A percentile compares a stretch with the other conserved stretches of the same genome.
Evolutionary conservation across 352 stramenopile genomes (phyloP).

Genomic region (Phytophthora sp.): DNA sequence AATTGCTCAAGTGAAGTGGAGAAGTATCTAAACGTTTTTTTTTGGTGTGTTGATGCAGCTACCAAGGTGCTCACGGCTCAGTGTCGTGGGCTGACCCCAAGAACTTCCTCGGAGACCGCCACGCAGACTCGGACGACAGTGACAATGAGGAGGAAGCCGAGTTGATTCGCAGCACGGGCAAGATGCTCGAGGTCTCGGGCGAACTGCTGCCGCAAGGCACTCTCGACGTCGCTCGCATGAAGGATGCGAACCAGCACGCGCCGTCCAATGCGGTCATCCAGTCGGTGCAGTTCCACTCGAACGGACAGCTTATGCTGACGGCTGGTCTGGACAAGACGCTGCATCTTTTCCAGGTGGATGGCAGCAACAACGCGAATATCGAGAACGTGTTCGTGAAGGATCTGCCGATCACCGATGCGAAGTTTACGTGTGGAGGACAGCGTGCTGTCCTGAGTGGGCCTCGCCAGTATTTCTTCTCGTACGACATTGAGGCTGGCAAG

Average conservation of each 20-base stretch:
- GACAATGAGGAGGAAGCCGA: conserved; percentile 69
- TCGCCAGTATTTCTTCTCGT: conserved; percentile 96
- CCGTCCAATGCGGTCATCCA: conserved; percentile 87
- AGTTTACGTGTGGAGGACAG: conserved; percentile 81
- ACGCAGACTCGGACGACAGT: conserved; percentile 44
- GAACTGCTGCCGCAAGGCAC: conserved; percentile 65
- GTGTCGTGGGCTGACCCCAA: conserved; percentile 78
- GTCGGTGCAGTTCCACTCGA: conserved; percentile 90
- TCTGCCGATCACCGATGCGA: conserved; percentile 86
- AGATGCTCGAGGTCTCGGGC: conserved; percentile 57
- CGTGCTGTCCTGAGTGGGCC: conserved; percentile 93
- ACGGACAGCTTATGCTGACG: conserved; percentile 88
- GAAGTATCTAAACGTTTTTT: neutral
- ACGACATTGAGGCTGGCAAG: conserved; percentile 94
- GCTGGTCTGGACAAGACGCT: conserved; percentile 94
- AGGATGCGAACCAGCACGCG: conserved; percentile 92
- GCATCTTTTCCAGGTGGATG: conserved; percentile 93
- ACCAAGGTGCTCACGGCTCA: conserved; percentile 57
- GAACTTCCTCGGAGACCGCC: conserved; percentile 58
- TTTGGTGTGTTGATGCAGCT: conserved; percentile 36
- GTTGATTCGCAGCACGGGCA: conserved; percentile 58
- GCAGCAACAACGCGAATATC: conserved; percentile 86
- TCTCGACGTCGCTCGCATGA: conserved; percentile 80
- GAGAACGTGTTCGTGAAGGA: conserved; percentile 92
- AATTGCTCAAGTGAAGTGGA: neutral